Base-by-base conservation (phyloP, 306 rosid species). In the Rosa chinensis region DNA sequence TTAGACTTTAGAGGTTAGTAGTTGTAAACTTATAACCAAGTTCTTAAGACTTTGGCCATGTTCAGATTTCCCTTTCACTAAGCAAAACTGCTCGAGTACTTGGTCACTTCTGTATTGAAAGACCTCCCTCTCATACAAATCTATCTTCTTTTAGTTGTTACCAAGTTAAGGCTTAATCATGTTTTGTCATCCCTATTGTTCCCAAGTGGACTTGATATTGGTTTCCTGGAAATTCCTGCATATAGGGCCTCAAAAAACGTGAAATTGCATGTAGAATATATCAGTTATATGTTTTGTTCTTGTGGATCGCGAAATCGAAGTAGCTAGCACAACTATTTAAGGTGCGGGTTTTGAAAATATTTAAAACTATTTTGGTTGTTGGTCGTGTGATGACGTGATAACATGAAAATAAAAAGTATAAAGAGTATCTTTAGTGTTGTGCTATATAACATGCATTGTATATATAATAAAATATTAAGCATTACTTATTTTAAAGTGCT, bases 151-250 rank as follows among this genome's bases (percentile, higher is more conserved):
- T 50, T 17, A 8, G 74, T 62, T 64, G 44, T 75, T 67, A 44
- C 77, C 37, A 32, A 32, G 3, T 32, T 32, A 32, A 32, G 37
- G 37, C 37, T 2, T 2, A 32, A 32, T 32, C 37, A 0, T 32
- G 37, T 32, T 32, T 20, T 23, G 49, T 21, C 69, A 40, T 56
- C 68, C 73, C 40, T 63, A 20, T 73, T 28, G 78, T 75, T 74
- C 43, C 70, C 76, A 56, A 56, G 49, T n/a, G 42, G 25, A 40
- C 78, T 63, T 66, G 70, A 73, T 71, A 43, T 58, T 75, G 35
- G 55, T 64, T 71, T 62, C 42, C 59, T 49, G 32, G 11, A 71
- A 14, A 45, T 52, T 52, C 44, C 50, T 8, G 42, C 58, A 47
- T 35, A 17, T 6, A 53, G 21, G 59, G 59, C 10, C 59, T 17